Evolutionary conservation across 2,329 filamentous ascomycete genomes (phyloP).

Genomic region (Stemphylium vesicarium): DNA sequence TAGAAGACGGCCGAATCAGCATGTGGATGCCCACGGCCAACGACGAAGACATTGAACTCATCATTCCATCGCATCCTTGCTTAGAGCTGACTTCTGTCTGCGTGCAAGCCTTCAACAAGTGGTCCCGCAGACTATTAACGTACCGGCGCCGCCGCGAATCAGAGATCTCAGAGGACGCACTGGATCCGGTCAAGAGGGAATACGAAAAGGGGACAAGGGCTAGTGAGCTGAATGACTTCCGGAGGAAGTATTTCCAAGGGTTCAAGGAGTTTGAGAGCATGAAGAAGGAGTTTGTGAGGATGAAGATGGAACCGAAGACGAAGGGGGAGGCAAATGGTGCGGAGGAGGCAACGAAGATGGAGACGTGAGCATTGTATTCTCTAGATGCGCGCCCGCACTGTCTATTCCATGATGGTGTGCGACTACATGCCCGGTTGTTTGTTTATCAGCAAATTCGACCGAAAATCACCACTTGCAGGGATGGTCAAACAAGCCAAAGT

Average conservation of each 20-base stretch:
- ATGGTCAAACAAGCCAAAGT: too few species aligned
- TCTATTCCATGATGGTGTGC: too few species aligned
- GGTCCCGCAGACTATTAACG: conserved; percentile 87
- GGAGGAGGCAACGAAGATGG: not conserved
- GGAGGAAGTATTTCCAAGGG: conserved; percentile 60
- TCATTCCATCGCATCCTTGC: conserved; percentile 76
- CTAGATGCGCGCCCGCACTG: too few species aligned
- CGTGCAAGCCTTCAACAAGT: conserved; percentile 88
- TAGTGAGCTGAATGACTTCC: conserved; percentile 72
- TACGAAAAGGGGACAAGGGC: conserved; percentile 59
- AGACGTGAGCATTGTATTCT: not conserved
- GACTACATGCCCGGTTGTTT: too few species aligned
- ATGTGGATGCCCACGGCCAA: conserved; percentile 96
- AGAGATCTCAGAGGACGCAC: conserved; percentile 51
- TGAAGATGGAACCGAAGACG: conserved; percentile 21
- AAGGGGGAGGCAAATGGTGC: not conserved
- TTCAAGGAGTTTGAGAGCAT: conserved; percentile 46
- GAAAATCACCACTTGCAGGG: too few species aligned
- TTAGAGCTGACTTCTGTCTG: conserved; percentile 78
- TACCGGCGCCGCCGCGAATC: conserved; percentile 74
- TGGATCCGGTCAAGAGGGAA: conserved; percentile 31
- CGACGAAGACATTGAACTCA: conserved; percentile 69
- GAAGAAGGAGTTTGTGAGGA: conserved; percentile 36
- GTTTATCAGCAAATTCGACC: too few species aligned
- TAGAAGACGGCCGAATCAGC: conserved; percentile 78